These are phyloP conservation scores for Ulvella scutata DNA, from an alignment of 139 green algal species.

Conservation along the genomic window DNA sequence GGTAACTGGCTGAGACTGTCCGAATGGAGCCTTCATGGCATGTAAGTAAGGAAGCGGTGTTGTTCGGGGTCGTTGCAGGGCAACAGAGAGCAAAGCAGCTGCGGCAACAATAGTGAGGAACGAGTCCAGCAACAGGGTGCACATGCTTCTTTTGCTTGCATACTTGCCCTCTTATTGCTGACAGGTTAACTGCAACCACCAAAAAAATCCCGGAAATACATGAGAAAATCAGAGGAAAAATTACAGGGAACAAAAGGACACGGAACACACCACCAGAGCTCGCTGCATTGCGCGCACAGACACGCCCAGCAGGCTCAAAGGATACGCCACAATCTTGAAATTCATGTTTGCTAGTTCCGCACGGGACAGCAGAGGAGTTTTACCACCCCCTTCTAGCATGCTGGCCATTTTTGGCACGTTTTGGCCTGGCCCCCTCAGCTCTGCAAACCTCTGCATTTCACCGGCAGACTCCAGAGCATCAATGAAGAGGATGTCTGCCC, in stretches of 20 bases:
- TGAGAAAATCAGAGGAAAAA: background rate
- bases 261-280: conserved; percentile 26
- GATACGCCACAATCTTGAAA: conserved; percentile 67
- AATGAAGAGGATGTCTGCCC: conserved; percentile 90
- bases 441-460: conserved; percentile 68
- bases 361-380: conserved; percentile 75
- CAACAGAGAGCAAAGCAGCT: too few species aligned
- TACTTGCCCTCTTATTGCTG: background rate
- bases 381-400: conserved; percentile 90
- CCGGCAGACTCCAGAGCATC: conserved; percentile 70
- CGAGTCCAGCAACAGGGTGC: conserved; percentile 12
- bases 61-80: too few species aligned
- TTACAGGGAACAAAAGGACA: background rate
- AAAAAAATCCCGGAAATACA: conserved; percentile 13
- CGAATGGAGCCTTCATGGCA: too few species aligned
- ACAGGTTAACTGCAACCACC: background rate
- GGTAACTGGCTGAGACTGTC: too few species aligned
- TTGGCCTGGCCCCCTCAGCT: conserved; percentile 17
- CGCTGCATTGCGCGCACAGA: conserved; percentile 51
- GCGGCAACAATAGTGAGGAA: too few species aligned
- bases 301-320: conserved; percentile 56
- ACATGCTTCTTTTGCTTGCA: conserved; percentile 1
- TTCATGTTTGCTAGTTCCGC: conserved; percentile 62
- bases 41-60: too few species aligned
- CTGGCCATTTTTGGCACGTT: conserved; percentile 69